Conservation (phyloP, 2,329 filamentous ascomycete species). For the Pseudogymnoascus sp. region DNA sequence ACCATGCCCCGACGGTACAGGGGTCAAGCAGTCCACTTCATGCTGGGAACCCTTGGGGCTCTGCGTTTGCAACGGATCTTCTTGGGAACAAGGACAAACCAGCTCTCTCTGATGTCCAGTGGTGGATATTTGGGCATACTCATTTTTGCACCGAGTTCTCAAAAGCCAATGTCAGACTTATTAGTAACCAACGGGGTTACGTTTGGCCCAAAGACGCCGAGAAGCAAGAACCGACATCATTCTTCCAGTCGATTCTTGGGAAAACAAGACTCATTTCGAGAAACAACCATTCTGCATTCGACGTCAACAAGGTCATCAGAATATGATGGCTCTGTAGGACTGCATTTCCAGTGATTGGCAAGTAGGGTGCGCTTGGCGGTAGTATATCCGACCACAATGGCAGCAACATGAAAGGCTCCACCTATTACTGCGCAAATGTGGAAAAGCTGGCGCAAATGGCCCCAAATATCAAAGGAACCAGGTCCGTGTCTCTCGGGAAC, state of each 20-base stretch:
- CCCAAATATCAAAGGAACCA: slow-evolving; percentile 37
- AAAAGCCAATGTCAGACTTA: slow-evolving; percentile 27
- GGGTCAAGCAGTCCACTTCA: slow-evolving; percentile 43
- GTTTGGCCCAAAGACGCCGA: slow-evolving; percentile 21
- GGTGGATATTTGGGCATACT: slow-evolving; percentile 40
- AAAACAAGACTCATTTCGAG: not conserved
- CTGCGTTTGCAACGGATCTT: slow-evolving; percentile 47
- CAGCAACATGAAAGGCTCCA: slow-evolving; percentile 33
- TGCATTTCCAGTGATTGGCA: not conserved
- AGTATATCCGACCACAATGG: slow-evolving; percentile 20
- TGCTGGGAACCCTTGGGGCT: slow-evolving; percentile 36
- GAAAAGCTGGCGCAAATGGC: slow-evolving; percentile 40
- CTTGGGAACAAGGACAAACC: slow-evolving; percentile 19
- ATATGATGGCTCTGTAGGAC: not conserved
- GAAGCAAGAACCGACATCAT: not conserved
- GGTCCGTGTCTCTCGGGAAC: slow-evolving; percentile 37
- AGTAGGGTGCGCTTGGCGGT: not conserved
- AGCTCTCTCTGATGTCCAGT: slow-evolving; percentile 24
- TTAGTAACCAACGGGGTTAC: slow-evolving; percentile 39
- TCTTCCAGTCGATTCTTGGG: not conserved
- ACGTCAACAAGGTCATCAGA: not conserved
- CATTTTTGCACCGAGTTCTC: slow-evolving; percentile 36
- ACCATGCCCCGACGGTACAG: slow-evolving; percentile 47
- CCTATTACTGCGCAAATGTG: slow-evolving; percentile 38
- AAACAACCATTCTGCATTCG: not conserved